Base-by-base conservation (phyloP, 2,329 filamentous ascomycete species). In the Cylindrodendrum hubeiense region DNA sequence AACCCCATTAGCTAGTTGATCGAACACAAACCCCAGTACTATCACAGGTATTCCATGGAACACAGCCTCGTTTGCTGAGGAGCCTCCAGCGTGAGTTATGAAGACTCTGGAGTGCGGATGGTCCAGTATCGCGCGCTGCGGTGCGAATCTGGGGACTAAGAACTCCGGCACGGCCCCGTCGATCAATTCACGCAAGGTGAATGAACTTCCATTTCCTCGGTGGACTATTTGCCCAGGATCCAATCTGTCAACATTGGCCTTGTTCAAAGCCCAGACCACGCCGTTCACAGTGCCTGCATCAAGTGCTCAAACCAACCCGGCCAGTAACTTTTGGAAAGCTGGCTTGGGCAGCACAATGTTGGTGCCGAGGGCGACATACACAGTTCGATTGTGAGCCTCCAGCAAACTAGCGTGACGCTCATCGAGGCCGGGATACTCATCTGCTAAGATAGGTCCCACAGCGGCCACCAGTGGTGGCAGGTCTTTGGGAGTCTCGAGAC, bases 401-500 rank as follows among this genome's bases (percentile, higher is more conserved):
- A 44, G 26, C 8, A 44, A 53, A 1, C 10, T 17, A 3, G 15
- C 21, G 5, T 24, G 54, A 22, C n/a, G 34, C 22, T 51, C 30
- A 37, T 47, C 26, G 13, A 53, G 34, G 44, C 4, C 4, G 2
- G 54, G 54, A 19, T 37, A 37, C 34, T 44, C 34, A 5, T 43
- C 39, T 30, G 34, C 6, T 15, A 55, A n/a, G 17, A 55, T 55
- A 10, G 34, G 39, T 24, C 26, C 37, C 9, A 55, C 52, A 26
- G 39, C 39, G 39, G 39, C 52, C n/a, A 30, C n/a, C 9, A 34
- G 19, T 4, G 52, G 82, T 1, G 82, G 82, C 3, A 84, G 61
- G 59, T 84, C 81, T 22, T 78, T 79, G 0, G 82, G 78, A 1
- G 77, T 72, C 54, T 85, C 82, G 8, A 84, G 72, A 0, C 81